Base-by-base conservation (phyloP, 192 early-diverging fungal species). In the Coemansia sp. region DNA sequence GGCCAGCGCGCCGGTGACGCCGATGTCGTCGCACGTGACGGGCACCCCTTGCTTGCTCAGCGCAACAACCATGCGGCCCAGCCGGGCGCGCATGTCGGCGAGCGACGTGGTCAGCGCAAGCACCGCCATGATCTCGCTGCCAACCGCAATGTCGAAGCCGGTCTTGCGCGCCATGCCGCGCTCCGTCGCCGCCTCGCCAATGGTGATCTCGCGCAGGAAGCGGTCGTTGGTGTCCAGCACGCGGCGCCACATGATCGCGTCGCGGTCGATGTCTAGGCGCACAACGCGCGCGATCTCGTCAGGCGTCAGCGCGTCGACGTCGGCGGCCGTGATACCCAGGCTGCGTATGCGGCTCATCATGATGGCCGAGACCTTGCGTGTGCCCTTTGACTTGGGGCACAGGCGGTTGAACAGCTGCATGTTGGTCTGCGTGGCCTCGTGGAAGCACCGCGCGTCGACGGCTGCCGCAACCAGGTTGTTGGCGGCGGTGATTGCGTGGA, bases 121-220 rank as follows among this genome's bases (percentile, higher is more conserved):
- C 4, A 99, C 93, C 5, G 97, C 97, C 97, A 99, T 99, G 75
- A 93, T 89, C 78, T 99, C 97, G 72, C 91, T 93, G 17, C 95
- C 95, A n/a, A 99, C 97, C 8, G 95, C 83, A 65, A 99, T 99
- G 82, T 99, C 97, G 69, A 95, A 99, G 29, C 97, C 95, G 22
- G 97, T 99, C 73, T 89, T 69, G 36, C 97, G 86, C 59, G 87
- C 85, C 61, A 89, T 85, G 9, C 93, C 94, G 70, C 92, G 86
- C 83, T 99, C 97, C 25, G 93, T 91, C 5, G 88, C 65, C 1
- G 89, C 91, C 72, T 92, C 88, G 22, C 97, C 97, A 35, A 99
- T 86, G 7, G 89, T 92, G 61, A 99, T 91, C 58, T 89, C 86
- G 59, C 97, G 87, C 79, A 99, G 80, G 82, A 95, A 98, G 19